Base-by-base conservation (phyloP, 192 early-diverging fungal genomes). In the Coemansia sp. region DNA sequence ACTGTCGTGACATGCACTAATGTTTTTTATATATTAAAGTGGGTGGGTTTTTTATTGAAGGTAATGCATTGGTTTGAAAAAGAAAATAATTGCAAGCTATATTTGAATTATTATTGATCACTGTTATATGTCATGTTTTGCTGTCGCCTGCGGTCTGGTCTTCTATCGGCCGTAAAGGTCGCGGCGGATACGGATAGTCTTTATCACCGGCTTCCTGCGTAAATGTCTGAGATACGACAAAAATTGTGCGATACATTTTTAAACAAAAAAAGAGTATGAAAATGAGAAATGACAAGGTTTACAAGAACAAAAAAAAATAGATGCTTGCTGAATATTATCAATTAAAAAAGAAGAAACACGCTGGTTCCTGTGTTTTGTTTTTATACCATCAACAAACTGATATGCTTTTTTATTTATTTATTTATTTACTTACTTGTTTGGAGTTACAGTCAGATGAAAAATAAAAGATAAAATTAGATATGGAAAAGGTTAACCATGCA, bases 141-240 rank as follows among this genome's bases (percentile, higher is more conserved):
- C 22, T 54, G 20, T 30, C 51, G 12, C 20, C 12, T 11, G 10
- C 34, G 32, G 16, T 40, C 8, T 38, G 36, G 36, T 58, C 56
- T 33, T 58, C 56, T 5, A 58, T 58, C 36, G 56, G 56, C 20
- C 56, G 33, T 34, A 58, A 34, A 17, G 56, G 56, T 17, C 56
- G 29, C 33, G 56, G 56, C 25, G 56, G 60, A 29, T 61, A 49
- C 5, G 38, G 60, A 31, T 61, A 61, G 60, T 61, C 42, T 12
- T 61, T 45, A 4, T 61, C 45, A 14, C 42, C 45, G 12, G 20
- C 22, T 2, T 49, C 42, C 1, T 4, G 38, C 2, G 32, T 17
- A 61, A 28, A 28, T 4, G 38, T 14, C 5, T 45, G 42, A 16
- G 22, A 3, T 48, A 61, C 40, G 12, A 10, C n/a, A 29, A 45